Conservation (phyloP, 1,284 basidiomycete genomes). For the Mycena sp. region DNA sequence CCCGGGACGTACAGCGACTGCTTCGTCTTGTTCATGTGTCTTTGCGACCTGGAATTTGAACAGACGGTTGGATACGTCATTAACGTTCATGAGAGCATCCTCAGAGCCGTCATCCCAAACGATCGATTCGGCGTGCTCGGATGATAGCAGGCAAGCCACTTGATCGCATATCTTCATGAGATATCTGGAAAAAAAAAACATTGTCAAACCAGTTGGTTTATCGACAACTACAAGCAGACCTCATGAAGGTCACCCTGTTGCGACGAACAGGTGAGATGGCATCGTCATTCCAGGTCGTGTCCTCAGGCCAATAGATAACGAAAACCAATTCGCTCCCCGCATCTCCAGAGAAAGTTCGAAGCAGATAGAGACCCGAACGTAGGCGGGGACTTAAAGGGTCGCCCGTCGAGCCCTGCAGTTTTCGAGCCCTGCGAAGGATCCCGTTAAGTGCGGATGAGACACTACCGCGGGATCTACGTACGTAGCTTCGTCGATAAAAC, state of each 20-base stretch:
- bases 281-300: slow-evolving; percentile 65
- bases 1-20: slow-evolving; percentile 49
- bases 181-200: slow-evolving; percentile 42
- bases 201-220: background rate
- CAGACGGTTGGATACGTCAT: slow-evolving; percentile 55
- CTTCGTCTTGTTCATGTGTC: slow-evolving; percentile 66
- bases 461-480: slow-evolving; percentile 34
- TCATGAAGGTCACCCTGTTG: slow-evolving; percentile 69
- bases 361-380: slow-evolving; percentile 61
- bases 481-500: slow-evolving; percentile 46
- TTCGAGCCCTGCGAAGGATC: background rate
- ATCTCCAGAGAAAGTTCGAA: slow-evolving; percentile 31
- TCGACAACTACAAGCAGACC: slow-evolving; percentile 44
- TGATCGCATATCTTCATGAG: slow-evolving; percentile 66
- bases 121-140: slow-evolving; percentile 51
- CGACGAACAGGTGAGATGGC: slow-evolving; percentile 52
- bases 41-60: slow-evolving; percentile 65
- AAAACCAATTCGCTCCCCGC: slow-evolving; percentile 43
- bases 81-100: slow-evolving; percentile 32
- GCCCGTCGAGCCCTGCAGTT: slow-evolving; percentile 24
- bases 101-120: slow-evolving; percentile 50
- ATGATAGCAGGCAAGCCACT: slow-evolving; percentile 56
- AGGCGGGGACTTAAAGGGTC: slow-evolving; percentile 42
- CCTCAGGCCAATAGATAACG: slow-evolving; percentile 71
- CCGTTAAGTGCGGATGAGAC: background rate